phyloP scores from a whole-genome alignment of 2,329 filamentous ascomycete genomes.

The Colletotrichum sp. region DNA sequence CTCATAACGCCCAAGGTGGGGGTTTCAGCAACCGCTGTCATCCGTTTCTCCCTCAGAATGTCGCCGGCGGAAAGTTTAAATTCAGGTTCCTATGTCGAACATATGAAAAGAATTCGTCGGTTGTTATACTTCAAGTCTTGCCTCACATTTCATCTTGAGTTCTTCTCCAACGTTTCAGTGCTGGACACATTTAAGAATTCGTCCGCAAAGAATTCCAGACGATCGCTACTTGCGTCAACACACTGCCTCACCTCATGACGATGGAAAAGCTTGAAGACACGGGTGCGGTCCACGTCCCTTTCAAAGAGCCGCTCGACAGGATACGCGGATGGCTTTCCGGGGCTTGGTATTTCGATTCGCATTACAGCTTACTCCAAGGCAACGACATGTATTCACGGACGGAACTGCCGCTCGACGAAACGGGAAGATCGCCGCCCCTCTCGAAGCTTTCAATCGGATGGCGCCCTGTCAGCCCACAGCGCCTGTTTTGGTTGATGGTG shows the following conservation, averaged over 20 bases:
- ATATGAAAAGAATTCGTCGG: neutral
- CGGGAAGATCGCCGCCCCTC: neutral
- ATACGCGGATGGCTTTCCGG: neutral
- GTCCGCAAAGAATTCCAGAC: neutral
- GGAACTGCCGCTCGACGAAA: neutral
- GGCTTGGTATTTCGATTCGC: neutral
- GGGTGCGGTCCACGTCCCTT: neutral
- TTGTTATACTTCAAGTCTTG: neutral
- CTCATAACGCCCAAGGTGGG: neutral
- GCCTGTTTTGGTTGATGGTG: neutral
- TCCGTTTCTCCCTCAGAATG: neutral
- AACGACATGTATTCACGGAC: neutral
- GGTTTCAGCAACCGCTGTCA: neutral
- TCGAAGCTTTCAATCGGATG: neutral
- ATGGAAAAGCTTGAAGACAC: neutral
- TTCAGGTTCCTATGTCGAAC: neutral
- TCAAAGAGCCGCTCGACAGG: neutral
- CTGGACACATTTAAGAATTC: neutral
- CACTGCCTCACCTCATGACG: neutral
- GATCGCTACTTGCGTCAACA: neutral
- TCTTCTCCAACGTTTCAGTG: neutral
- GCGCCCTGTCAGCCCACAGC: neutral
- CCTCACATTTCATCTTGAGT: neutral
- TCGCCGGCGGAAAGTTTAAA: neutral
- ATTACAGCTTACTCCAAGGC: neutral